Base-by-base conservation (phyloP, 352 stramenopile genomes). In the Pythium rishiriense region DNA sequence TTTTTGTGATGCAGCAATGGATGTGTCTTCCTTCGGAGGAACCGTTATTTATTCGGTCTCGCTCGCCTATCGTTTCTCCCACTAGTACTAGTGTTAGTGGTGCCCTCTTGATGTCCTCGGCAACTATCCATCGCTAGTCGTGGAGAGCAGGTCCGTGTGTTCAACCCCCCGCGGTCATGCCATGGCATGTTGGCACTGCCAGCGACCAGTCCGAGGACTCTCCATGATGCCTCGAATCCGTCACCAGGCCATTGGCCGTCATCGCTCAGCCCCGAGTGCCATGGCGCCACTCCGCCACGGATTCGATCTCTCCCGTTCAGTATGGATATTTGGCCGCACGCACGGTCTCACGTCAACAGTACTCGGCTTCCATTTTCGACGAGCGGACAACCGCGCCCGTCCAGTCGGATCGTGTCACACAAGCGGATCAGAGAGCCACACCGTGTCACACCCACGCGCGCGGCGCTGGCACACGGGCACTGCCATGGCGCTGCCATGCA, bases 11-110 rank as follows among this genome's bases (percentile, higher is more conserved):
- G 35, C 33, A 58, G 46, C 47, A 56, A 58, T 53, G 50, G 47
- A 59, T 52, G 48, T 66, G 48, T 66, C 50, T 54, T 66, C 58
- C 58, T 53, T 24, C 17, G 48, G 58, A 66, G 56, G 50, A 58
- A 66, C 58, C 50, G 39, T 59, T 66, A 66, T 66, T 66, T 66
- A 66, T 66, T 59, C 49, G 49, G 24, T 41, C 56, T n/a, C 26
- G 28, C 15, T 31, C 29, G 24, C 54, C 8, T 61, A 39, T 43
- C 39, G 37, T 24, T 15, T 59, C n/a, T n/a, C n/a, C n/a, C n/a
- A n/a, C n/a, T n/a, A n/a, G n/a, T n/a, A n/a, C n/a, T n/a, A n/a
- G n/a, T n/a, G n/a, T n/a, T n/a, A n/a, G n/a, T n/a, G n/a, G n/a
- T n/a, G n/a, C n/a, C n/a, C n/a, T n/a, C n/a, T n/a, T n/a, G n/a